These are phyloP conservation scores for Aspergillus japonicus DNA, from an alignment of 2,329 filamentous ascomycete species.

Conservation along the genomic window DNA sequence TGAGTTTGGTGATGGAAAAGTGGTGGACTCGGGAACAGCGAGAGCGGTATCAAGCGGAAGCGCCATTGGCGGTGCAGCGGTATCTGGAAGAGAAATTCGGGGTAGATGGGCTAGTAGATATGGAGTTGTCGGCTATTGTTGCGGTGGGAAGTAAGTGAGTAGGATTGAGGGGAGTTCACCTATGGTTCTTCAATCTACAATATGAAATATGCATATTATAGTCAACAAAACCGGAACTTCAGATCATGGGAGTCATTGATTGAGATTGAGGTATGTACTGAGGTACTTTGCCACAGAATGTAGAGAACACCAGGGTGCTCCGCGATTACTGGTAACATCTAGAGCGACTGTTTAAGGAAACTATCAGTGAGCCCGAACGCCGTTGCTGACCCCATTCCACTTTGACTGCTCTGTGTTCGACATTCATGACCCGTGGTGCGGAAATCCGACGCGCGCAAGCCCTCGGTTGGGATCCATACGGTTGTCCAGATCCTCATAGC, in stretches of 20 bases:
- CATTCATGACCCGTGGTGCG: constrained; percentile 38
- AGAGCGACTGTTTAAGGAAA: constrained; percentile 26
- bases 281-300: constrained; percentile 25
- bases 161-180: background rate
- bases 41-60: constrained; percentile 19
- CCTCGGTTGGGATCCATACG: constrained; percentile 41
- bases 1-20: constrained; percentile 21
- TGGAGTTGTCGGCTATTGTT: constrained; percentile 31
- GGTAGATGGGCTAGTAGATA: constrained; percentile 21
- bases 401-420: constrained; percentile 12
- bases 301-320: constrained; percentile 28
- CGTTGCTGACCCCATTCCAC: constrained; percentile 29
- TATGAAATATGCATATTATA: background rate
- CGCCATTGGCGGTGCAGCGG: constrained; percentile 22
- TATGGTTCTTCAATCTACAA: background rate
- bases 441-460: constrained; percentile 36
- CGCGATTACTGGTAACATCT: constrained; percentile 24
- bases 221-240: background rate
- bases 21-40: constrained; percentile 33
- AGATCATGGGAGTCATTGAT: constrained; percentile 27
- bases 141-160: constrained; percentile 28
- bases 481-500: constrained; percentile 52
- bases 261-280: constrained; percentile 27
- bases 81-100: constrained; percentile 27
- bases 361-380: constrained; percentile 32